Conservation (phyloP, 2,329 filamentous ascomycete species). For the Curvularia sp. region DNA sequence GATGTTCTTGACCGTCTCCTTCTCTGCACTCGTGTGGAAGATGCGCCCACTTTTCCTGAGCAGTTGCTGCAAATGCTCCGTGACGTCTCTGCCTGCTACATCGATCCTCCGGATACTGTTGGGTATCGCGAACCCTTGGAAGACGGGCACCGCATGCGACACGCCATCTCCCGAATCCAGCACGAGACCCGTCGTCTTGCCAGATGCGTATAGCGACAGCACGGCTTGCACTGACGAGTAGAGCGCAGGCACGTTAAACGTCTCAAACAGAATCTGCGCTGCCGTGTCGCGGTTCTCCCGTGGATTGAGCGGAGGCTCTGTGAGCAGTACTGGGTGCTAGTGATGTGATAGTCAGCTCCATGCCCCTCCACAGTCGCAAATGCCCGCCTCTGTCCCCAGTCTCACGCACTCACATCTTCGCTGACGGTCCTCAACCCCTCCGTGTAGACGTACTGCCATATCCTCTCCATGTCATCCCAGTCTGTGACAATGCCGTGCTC, state of each 20-base stretch:
- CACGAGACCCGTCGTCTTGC: conserved; percentile 93
- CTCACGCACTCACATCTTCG: conserved; percentile 75
- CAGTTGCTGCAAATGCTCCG: conserved; percentile 90
- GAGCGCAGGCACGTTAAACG: conserved; percentile 95
- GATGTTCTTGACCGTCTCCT: conserved; percentile 96
- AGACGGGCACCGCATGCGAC: conserved; percentile 95
- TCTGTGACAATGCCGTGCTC: conserved; percentile 99
- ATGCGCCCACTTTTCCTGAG: conserved; percentile 91
- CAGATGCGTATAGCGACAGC: conserved; percentile 92
- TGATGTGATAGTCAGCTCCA: conserved; percentile 24
- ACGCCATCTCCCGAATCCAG: conserved; percentile 95
- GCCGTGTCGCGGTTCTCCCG: conserved; percentile 94
- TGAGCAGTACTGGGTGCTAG: conserved; percentile 92
- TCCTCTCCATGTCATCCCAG: conserved; percentile 99
- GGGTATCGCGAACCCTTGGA: conserved; percentile 96
- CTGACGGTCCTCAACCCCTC: conserved; percentile 96
- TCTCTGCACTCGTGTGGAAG: conserved; percentile 97
- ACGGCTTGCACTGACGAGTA: conserved; percentile 98
- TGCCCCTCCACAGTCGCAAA: conserved; percentile 12
- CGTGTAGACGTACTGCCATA: conserved; percentile 97
- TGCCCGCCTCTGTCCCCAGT: conserved; percentile 8
- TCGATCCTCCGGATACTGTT: conserved; percentile 96
- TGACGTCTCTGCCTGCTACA: conserved; percentile 94
- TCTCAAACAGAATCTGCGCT: conserved; percentile 97
- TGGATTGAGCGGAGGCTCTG: conserved; percentile 94